Conservation (phyloP, 225 moss, liverwort and hornwort genomes). For the Thuidium tamariscinum region DNA sequence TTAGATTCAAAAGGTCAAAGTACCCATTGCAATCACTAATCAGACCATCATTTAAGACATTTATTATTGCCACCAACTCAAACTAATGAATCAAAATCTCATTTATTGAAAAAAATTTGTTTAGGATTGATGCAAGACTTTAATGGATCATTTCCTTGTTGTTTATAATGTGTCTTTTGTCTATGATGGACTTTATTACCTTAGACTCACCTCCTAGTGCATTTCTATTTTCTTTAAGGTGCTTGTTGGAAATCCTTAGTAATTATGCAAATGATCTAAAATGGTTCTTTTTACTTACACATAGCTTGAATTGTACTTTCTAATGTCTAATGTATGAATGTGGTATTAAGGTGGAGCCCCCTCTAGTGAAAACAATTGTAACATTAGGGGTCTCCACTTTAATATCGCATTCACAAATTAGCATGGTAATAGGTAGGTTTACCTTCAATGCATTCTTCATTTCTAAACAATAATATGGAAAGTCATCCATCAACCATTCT, state of each 20-base stretch:
- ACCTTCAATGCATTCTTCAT: background rate
- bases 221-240: background rate
- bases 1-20: background rate
- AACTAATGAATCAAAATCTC: background rate
- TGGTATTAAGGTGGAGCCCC: too few relatives aligned
- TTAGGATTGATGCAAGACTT: background rate
- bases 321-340: too few relatives aligned
- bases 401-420: background rate
- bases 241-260: background rate
- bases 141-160: background rate
- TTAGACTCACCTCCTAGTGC: fast-evolving
- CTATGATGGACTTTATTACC: fast-evolving
- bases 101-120: background rate
- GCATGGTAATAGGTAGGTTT: background rate
- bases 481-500: background rate
- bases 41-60: too few relatives aligned
- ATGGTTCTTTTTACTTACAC: background rate
- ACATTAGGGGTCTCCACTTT: fast-evolving
- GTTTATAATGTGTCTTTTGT: background rate
- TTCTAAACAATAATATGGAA: background rate
- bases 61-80: background rate
- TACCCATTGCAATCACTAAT: background rate
- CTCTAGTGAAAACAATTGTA: background rate
- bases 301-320: background rate
- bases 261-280: background rate